Base-by-base conservation (phyloP, 345 rosid genomes). In the Brassica carinata region DNA sequence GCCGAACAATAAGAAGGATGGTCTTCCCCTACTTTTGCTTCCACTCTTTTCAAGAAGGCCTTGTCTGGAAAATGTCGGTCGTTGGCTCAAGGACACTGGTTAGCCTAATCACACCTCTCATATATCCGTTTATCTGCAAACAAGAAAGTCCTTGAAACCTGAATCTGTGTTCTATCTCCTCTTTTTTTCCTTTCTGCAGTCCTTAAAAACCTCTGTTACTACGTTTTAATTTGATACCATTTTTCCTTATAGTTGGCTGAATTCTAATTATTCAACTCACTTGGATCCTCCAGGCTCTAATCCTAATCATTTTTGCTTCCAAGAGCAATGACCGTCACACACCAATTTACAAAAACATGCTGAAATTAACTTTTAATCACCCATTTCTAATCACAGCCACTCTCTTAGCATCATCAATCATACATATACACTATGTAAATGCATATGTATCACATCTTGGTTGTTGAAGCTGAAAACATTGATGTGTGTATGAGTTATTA, bases 41-140 rank as follows among this genome's bases (percentile, higher is more conserved):
- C 85, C 71, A 86, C 84, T 18, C 87, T 95, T 57, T 95, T 90
- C 91, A 83, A 83, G 82, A 87, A 87, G 69, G 96, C 97, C 15
- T 83, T 95, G 86, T 79, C 84, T 80, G 95, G 93, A 79, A 90
- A 89, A 26, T 87, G 89, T 74, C 68, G 78, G 59, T 59, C 31
- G 2, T 93, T 94, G 96, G 92, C 94, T 45, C 85, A 87, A 72
- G 99, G 98, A 81, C 94, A 93, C 91, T 87, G 99, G 99, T 93
- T 63, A 83, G 83, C 71, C 63, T 8, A 43, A 8, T 66, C 27
- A 36, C 4, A 27, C 31, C 72, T 30, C 40, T 69, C 74, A 19
- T 14, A 7, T 4, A 36, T 11, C 15, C 58, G n/a, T 27, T 48
- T 53, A 40, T 73, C 18, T 69, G 14, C 53, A 33, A 65, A 7